Percentiles rank a stretch among this genome's conserved stretches.
phyloP scores from a whole-genome alignment of 2,329 filamentous ascomycete genomes.

The Xylogone sp. region DNA sequence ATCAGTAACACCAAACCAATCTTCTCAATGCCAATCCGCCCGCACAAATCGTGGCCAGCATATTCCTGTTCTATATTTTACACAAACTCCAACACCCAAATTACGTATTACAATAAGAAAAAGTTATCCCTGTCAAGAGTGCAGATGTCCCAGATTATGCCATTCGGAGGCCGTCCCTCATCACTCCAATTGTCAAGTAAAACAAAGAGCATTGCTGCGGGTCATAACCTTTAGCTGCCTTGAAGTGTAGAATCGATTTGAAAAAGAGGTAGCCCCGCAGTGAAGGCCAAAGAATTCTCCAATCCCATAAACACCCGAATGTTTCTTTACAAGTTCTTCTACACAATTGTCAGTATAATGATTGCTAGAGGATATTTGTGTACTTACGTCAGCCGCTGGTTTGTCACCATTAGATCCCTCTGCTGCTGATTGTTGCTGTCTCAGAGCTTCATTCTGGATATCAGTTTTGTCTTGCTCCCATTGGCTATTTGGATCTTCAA shows the following conservation, averaged over 20 bases:
- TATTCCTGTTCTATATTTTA: background rate
- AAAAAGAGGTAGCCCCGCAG: background rate
- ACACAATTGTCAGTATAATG: background rate
- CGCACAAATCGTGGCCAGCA: background rate
- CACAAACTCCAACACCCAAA: background rate
- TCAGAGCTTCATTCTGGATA: constrained; percentile 64
- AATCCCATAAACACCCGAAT: no score
- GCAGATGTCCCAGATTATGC: background rate
- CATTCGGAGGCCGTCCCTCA: background rate
- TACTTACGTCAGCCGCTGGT: constrained; percentile 1
- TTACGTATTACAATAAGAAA: background rate
- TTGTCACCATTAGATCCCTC: constrained; percentile 15
- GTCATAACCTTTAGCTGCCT: background rate
- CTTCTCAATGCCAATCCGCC: background rate
- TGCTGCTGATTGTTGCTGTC: constrained; percentile 43
- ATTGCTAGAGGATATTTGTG: background rate
- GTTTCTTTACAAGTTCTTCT: background rate
- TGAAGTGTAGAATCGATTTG: background rate
- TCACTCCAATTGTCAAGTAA: background rate
- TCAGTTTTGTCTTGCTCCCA: constrained; percentile 89
- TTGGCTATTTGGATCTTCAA: constrained; percentile 70
- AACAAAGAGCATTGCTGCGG: background rate
- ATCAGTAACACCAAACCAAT: background rate
- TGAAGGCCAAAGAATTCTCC: no score
- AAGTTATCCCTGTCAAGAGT: background rate